phyloP scores from a whole-genome alignment of 148 eudicot species.

The Fagopyrum esculentum region DNA sequence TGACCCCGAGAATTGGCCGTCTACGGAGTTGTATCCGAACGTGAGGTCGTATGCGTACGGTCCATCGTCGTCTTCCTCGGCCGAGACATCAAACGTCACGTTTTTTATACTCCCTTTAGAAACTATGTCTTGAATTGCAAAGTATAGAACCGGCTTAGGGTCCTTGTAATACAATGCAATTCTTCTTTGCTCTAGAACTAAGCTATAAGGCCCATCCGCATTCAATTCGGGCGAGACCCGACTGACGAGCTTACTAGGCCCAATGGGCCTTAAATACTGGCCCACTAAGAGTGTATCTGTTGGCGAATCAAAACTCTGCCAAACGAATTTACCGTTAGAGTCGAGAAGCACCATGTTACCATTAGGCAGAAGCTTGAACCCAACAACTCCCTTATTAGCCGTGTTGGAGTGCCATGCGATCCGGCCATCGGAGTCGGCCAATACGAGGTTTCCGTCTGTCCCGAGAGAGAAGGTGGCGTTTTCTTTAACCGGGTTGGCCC shows the following conservation, averaged over 20 bases:
- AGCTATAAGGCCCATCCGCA: conserved; percentile 24
- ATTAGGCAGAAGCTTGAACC: conserved; percentile 24
- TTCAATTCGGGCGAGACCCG: conserved; percentile 17
- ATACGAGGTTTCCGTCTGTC: conserved; percentile 24
- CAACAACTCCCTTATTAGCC: conserved; percentile 25
- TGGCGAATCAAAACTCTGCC: conserved; percentile 39
- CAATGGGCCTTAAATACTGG: conserved; percentile 18
- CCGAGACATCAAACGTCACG: conserved; percentile 15
- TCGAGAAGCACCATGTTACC: conserved; percentile 35
- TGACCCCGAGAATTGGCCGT: not conserved
- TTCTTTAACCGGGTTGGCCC: conserved; percentile 29
- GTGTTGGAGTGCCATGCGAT: conserved; percentile 30
- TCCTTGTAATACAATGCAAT: conserved; percentile 28
- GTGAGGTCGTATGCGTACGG: conserved; percentile 12
- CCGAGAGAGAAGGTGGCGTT: conserved; percentile 24
- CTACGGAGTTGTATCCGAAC: not conserved
- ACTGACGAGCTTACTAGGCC: conserved; percentile 24
- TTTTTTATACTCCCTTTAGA: conserved; percentile 7
- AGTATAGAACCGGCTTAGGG: conserved; percentile 23
- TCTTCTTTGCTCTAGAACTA: conserved; percentile 20
- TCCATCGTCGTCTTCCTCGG: not conserved
- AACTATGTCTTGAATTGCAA: not conserved
- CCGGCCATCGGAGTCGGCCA: conserved; percentile 27
- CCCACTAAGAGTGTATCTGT: conserved; percentile 34
- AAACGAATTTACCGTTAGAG: conserved; percentile 20